Conservation (phyloP, 768 basidiomycete genomes). For the Heimioporus sp. region DNA sequence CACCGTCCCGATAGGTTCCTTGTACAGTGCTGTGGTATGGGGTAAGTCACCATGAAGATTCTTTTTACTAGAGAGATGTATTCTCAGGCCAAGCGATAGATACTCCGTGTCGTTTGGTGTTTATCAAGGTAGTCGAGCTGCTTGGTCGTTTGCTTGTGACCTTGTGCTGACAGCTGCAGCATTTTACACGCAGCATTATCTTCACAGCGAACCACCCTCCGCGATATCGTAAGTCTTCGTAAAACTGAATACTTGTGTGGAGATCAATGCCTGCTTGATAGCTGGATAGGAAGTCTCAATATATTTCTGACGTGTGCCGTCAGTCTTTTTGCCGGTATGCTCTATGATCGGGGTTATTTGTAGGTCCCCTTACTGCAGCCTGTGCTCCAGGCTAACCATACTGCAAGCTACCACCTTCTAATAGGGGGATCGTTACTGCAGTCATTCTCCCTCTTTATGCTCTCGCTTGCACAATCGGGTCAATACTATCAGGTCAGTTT, state of each 20-base stretch:
- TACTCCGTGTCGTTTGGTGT: constrained; percentile 38
- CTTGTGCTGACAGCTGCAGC: constrained; percentile 22
- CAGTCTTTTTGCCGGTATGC: constrained; percentile 42
- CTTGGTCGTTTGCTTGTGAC: not conserved
- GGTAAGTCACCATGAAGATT: constrained; percentile 22
- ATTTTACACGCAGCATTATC: constrained; percentile 37
- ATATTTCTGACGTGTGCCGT: constrained; percentile 36
- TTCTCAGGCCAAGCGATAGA: constrained; percentile 17
- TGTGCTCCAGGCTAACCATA: not conserved
- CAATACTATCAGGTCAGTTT: constrained; percentile 43
- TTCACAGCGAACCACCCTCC: constrained; percentile 33
- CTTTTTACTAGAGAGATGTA: not conserved
- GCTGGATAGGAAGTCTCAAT: constrained; percentile 49
- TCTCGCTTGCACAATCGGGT: constrained; percentile 41
- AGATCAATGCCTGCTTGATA: constrained; percentile 6
- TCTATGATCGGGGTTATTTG: constrained; percentile 56
- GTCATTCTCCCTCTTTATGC: constrained; percentile 40
- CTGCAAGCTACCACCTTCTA: constrained; percentile 41
- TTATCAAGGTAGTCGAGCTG: constrained; percentile 34
- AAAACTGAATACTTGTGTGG: not conserved
- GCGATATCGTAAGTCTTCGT: constrained; percentile 34
- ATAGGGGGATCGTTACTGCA: constrained; percentile 46
- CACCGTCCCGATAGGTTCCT: constrained; percentile 21
- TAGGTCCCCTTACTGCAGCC: constrained; percentile 12
- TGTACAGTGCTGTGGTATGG: constrained; percentile 33